Conservation (phyloP, 306 rosid genomes). For the Rubus parviflorus region DNA sequence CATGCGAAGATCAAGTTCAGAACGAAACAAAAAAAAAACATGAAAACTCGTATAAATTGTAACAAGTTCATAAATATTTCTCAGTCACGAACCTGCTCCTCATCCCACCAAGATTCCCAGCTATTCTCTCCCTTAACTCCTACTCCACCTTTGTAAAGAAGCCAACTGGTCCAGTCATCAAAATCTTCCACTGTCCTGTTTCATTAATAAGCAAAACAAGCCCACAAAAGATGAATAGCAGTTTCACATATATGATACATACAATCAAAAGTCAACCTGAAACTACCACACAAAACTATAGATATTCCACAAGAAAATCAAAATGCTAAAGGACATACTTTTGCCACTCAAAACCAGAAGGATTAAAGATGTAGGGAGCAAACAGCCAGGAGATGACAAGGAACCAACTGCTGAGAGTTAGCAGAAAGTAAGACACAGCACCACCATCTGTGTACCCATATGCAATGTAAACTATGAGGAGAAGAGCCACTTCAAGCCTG, state of each 20-base stretch:
- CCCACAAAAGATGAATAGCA: not conserved
- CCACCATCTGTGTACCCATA: slow-evolving; percentile 82
- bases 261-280: not conserved
- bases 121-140: slow-evolving; percentile 95
- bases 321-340: slow-evolving; percentile 57
- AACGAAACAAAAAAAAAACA: not conserved
- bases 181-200: slow-evolving; percentile 98
- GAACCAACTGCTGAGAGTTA: slow-evolving; percentile 98
- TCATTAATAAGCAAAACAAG: slow-evolving; percentile 25
- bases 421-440: slow-evolving; percentile 71
- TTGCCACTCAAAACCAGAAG: slow-evolving; percentile 99
- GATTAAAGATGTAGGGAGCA: slow-evolving; percentile 96
- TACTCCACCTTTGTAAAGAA: slow-evolving; percentile 95
- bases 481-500: slow-evolving; percentile 94
- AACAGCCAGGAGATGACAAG: slow-evolving; percentile 97
- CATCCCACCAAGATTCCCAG: slow-evolving; percentile 99
- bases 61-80: not conserved
- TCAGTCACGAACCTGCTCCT: slow-evolving; percentile 72
- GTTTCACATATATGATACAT: not conserved
- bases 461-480: slow-evolving; percentile 76
- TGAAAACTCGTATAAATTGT: not conserved
- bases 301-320: slow-evolving; percentile 7
- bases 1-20: not conserved
- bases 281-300: slow-evolving; percentile 9
- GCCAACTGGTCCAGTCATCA: slow-evolving; percentile 99